Percentiles rank a stretch among this genome's conserved stretches.
phyloP scores from a whole-genome alignment of 1,139 yeast species.

The Kodamaea plutei region DNA sequence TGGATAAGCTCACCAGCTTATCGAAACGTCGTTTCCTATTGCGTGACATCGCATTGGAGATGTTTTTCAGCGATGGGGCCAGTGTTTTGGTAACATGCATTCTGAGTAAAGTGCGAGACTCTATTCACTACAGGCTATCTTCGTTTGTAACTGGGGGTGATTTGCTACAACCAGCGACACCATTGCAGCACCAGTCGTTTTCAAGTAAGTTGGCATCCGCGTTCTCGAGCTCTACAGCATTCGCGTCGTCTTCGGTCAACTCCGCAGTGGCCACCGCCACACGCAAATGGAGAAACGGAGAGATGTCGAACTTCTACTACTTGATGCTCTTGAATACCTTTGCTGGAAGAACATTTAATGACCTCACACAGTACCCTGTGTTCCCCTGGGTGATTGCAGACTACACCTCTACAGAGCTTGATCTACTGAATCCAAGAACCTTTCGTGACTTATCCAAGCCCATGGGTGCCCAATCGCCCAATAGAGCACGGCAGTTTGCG shows the following conservation, averaged over 20 bases:
- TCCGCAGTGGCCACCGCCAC: slow-evolving; percentile 64
- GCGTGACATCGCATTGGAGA: slow-evolving; percentile 74
- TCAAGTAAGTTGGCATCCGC: slow-evolving; percentile 33
- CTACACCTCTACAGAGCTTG: slow-evolving; percentile 61
- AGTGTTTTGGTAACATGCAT: slow-evolving; percentile 60
- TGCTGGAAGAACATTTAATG: slow-evolving; percentile 86
- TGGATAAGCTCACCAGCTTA: slow-evolving; percentile 53
- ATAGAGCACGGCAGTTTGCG: slow-evolving; percentile 56
- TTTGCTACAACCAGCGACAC: slow-evolving; percentile 12
- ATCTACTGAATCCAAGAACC: slow-evolving; percentile 53
- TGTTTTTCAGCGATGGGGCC: slow-evolving; percentile 70
- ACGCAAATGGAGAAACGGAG: slow-evolving; percentile 68
- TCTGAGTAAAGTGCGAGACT: slow-evolving; percentile 50
- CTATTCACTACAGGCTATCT: slow-evolving; percentile 46
- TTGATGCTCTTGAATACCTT: slow-evolving; percentile 72
- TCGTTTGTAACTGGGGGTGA: slow-evolving; percentile 44
- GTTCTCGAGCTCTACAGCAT: slow-evolving; percentile 18
- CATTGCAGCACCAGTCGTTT: slow-evolving; percentile 6
- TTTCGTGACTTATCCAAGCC: slow-evolving; percentile 79
- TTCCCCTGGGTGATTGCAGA: slow-evolving; percentile 90
- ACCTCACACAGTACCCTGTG: slow-evolving; percentile 82
- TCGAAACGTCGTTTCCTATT: slow-evolving; percentile 71
- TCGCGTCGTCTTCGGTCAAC: slow-evolving; percentile 36
- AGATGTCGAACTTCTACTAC: slow-evolving; percentile 76
- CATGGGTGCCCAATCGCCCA: slow-evolving; percentile 77